phyloP scores from a whole-genome alignment of 768 basidiomycete species.

The Mycena amicta region DNA sequence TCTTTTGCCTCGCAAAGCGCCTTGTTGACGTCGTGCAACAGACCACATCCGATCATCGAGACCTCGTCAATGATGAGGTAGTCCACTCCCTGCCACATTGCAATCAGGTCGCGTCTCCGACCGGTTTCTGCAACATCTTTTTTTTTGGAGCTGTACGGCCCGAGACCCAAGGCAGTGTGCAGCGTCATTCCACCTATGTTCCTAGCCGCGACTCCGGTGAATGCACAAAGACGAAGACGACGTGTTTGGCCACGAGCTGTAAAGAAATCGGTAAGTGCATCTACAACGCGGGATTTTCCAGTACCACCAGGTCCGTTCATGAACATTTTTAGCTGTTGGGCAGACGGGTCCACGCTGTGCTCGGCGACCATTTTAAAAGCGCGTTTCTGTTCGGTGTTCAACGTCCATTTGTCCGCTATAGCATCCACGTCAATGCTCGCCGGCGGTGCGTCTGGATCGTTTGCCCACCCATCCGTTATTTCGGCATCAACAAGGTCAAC shows the following conservation, averaged over 20 bases:
- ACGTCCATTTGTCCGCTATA: no score
- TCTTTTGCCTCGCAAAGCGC: constrained; percentile 36
- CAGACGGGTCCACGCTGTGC: not conserved
- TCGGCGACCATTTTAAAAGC: no score
- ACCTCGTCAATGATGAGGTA: constrained; percentile 42
- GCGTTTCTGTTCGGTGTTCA: no score
- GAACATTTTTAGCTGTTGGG: constrained; percentile 26
- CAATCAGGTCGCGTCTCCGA: constrained; percentile 21
- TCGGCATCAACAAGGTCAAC: no score
- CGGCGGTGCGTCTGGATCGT: no score
- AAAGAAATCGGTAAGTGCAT: constrained; percentile 25
- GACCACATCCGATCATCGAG: constrained; percentile 39
- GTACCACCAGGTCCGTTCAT: constrained; percentile 33
- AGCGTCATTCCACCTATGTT: constrained; percentile 43
- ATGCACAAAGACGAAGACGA: constrained; percentile 33
- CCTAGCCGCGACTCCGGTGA: constrained; percentile 41
- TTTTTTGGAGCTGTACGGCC: no score
- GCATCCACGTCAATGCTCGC: no score
- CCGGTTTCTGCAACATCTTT: constrained; percentile 5
- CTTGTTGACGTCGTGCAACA: constrained; percentile 35
- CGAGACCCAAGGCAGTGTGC: constrained; percentile 33
- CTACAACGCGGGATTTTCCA: constrained; percentile 30
- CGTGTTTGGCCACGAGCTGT: constrained; percentile 11
- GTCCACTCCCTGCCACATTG: constrained; percentile 42
- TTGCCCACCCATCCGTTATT: no score